Base-by-base conservation (phyloP, 495 filamentous ascomycete species). In the Aspergillus avenaceus region DNA sequence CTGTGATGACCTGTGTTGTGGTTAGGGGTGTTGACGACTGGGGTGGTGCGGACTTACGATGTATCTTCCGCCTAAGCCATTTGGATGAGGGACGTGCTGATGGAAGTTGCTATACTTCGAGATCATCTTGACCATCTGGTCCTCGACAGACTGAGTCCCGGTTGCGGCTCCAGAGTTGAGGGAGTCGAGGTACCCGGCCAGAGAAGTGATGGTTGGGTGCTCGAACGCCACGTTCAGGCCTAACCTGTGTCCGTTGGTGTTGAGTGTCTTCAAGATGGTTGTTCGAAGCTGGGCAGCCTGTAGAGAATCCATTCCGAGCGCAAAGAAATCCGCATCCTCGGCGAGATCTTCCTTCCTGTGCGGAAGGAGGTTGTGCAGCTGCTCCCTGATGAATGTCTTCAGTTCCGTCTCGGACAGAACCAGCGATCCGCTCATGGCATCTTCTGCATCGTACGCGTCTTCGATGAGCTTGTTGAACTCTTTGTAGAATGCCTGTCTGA, bases 221-320 rank as follows among this genome's bases (percentile, higher is more conserved):
- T 78, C 74, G 27, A 76, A 78, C 0, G 71, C 73, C 21, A 77
- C 65, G 47, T 78, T 73, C 25, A 71, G 60, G 5, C 73, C 65
- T 14, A 84, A 53, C 7, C 51, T 51, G 2, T 64, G 55, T 9
- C 50, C 55, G 13, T 50, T 55, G 21, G 6, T 69, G 60, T 38
- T 62, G 58, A 46, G 57, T 38, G 41, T 69, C 57, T 36, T 74
- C 28, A 51, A 52, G 41, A 37, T 57, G 54, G 27, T 52, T 46
- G 37, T 82, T 40, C 81, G 69, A 21, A 84, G 65, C 45, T 68
- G 73, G 8, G 74, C 75, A 3, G 76, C 68, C 27, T 80, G 79
- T 18, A 80, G 50, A 4, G 78, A 82, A 45, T 83, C 79, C 21
- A 84, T 71, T 1, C 79, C 81, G 43, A 67, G 65, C 0, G 65